A percentile compares a stretch with the other conserved stretches of the same genome.
phyloP scores from a whole-genome alignment of 495 filamentous ascomycete species.

The Penicillium silybi region DNA sequence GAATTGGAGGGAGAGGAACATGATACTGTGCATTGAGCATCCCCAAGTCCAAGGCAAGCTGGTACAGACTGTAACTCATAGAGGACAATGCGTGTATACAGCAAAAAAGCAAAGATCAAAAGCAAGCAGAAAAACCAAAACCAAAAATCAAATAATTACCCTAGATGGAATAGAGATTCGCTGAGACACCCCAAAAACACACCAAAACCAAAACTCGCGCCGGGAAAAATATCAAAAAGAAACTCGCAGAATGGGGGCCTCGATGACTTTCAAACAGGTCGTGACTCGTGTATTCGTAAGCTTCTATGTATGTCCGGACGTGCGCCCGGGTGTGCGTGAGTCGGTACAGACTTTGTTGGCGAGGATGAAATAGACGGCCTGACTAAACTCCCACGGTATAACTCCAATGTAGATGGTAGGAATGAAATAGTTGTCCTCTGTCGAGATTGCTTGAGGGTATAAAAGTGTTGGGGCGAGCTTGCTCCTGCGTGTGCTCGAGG shows the following conservation, averaged over 20 bases:
- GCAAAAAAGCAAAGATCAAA: not conserved
- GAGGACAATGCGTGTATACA: not conserved
- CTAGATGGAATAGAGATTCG: not conserved
- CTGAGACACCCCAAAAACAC: not conserved
- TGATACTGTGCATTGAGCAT: not conserved
- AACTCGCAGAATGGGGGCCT: constrained; percentile 8
- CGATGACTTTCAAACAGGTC: constrained; percentile 18
- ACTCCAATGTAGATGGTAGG: not conserved
- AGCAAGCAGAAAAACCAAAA: not conserved
- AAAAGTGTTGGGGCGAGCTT: not conserved
- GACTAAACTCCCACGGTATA: not conserved
- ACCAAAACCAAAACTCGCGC: not conserved
- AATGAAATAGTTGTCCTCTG: not conserved
- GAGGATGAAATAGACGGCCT: not conserved
- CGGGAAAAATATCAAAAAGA: not conserved
- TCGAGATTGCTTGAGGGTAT: not conserved
- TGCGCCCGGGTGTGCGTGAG: constrained; percentile 1
- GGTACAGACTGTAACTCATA: not conserved
- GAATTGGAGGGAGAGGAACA: not conserved
- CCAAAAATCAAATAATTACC: not conserved
- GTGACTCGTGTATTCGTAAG: constrained; percentile 28
- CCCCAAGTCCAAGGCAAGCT: not conserved
- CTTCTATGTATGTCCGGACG: constrained; percentile 25
- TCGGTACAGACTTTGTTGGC: constrained; percentile 18
- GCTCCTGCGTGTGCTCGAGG: not conserved